Evolutionary conservation across 2,329 filamentous ascomycete genomes (phyloP).

Genomic region (Thelonectria blattea): DNA sequence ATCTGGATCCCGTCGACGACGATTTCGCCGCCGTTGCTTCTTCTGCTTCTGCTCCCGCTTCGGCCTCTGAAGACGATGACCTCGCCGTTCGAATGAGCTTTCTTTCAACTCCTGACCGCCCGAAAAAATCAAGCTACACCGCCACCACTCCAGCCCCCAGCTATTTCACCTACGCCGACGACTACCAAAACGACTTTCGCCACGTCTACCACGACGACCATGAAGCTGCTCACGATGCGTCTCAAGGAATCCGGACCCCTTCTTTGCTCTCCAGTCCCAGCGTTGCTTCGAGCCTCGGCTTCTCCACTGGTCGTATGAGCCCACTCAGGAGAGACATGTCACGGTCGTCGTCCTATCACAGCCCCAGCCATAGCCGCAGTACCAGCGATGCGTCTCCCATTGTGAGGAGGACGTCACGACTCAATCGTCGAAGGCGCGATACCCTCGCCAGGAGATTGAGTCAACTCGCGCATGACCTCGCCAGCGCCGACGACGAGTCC

Average conservation of each 20-base stretch:
- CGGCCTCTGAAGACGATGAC: slow-evolving; percentile 31
- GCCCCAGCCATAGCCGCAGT: slow-evolving; percentile 22
- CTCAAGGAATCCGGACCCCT: slow-evolving; percentile 35
- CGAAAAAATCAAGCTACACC: slow-evolving; percentile 28
- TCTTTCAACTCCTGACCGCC: slow-evolving; percentile 37
- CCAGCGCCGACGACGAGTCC: slow-evolving; percentile 40
- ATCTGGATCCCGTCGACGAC: slow-evolving; percentile 37
- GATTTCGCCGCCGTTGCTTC: slow-evolving; percentile 36
- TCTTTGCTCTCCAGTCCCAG: slow-evolving; percentile 43
- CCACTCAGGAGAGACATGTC: slow-evolving; percentile 41
- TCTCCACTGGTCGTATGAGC: slow-evolving; percentile 41
- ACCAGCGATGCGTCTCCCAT: slow-evolving; percentile 35
- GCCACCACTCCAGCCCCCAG: slow-evolving; percentile 33
- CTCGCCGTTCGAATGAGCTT: slow-evolving; percentile 23
- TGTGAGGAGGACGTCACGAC: slow-evolving; percentile 23
- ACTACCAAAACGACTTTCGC: slow-evolving; percentile 35
- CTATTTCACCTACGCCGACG: slow-evolving; percentile 33
- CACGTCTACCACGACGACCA: slow-evolving; percentile 36
- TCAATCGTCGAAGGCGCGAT: slow-evolving; percentile 37
- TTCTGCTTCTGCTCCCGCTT: slow-evolving; percentile 28
- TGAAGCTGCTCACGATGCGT: slow-evolving; percentile 28
- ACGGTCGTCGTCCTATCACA: slow-evolving; percentile 30
- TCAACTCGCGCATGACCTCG: slow-evolving; percentile 48
- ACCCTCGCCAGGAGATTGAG: slow-evolving; percentile 52
- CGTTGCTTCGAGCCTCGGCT: slow-evolving; percentile 42